Percentiles rank a stretch among this genome's conserved stretches.
Evolutionary conservation across 768 basidiomycete species (phyloP).

Genomic region (Boletus sp.): DNA sequence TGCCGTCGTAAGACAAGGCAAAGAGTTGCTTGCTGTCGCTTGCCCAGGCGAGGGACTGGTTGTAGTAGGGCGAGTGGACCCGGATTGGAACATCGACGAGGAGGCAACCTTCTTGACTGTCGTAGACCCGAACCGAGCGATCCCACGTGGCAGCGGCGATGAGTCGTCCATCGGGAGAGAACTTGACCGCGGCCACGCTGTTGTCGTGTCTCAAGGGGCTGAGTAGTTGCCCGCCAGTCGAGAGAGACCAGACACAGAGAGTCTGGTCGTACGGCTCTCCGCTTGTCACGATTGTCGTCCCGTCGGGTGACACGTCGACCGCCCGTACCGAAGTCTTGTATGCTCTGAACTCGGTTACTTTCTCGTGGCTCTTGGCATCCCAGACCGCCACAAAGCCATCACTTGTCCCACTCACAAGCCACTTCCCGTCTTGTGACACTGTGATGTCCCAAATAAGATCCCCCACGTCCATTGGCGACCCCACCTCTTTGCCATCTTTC

Average conservation of each 20-base stretch:
- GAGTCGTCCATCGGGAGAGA: slow-evolving; percentile 12
- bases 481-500: background rate
- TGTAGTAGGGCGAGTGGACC: too few species aligned
- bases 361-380: background rate
- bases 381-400: background rate
- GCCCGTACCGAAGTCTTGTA: background rate
- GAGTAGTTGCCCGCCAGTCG: background rate
- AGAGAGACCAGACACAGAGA: slow-evolving; percentile 7
- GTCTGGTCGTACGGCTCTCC: background rate
- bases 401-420: background rate
- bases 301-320: slow-evolving; percentile 6
- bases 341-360: background rate
- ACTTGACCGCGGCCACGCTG: background rate
- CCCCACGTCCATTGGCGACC: background rate
- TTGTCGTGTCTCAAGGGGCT: background rate
- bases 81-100: background rate
- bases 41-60: too few species aligned
- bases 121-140: too few species aligned
- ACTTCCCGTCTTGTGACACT: background rate
- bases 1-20: too few species aligned
- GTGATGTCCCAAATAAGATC: background rate
- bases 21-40: too few species aligned
- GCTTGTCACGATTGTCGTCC: background rate
- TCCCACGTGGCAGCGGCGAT: too few species aligned
- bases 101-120: background rate